Conservation (phyloP, 1,139 yeast genomes). For the Geotrichum macrosporum region DNA sequence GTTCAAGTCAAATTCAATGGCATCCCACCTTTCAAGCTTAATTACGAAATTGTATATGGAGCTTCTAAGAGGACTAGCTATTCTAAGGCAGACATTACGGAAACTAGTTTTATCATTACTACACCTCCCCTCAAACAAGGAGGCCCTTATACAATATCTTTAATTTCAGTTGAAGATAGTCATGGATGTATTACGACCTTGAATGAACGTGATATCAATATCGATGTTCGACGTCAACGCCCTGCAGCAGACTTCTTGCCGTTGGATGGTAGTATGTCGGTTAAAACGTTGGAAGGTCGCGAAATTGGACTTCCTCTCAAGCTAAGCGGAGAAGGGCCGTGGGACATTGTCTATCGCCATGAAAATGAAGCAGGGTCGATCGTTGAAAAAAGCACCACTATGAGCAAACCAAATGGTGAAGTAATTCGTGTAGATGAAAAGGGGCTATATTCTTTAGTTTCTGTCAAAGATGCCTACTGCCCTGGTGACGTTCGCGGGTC, state of each 20-base stretch:
- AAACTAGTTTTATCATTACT: constrained; percentile 42
- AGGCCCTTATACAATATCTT: constrained; percentile 60
- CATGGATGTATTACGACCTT: constrained; percentile 72
- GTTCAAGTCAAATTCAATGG: constrained; percentile 66
- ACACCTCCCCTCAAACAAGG: constrained; percentile 59
- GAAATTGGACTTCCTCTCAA: constrained; percentile 55
- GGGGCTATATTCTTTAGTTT: constrained; percentile 60
- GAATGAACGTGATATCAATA: constrained; percentile 52
- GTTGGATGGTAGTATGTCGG: constrained; percentile 34
- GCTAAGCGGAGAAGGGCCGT: constrained; percentile 48
- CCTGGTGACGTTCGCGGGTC: constrained; percentile 50
- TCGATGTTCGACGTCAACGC: constrained; percentile 62
- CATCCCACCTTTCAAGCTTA: constrained; percentile 67
- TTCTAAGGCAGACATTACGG: constrained; percentile 44
- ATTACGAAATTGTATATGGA: constrained; percentile 59
- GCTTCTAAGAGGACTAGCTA: constrained; percentile 46
- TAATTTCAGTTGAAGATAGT: constrained; percentile 65
- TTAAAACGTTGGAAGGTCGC: constrained; percentile 51
- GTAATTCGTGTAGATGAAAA: constrained; percentile 46
- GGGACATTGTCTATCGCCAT: constrained; percentile 44
- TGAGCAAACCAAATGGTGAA: constrained; percentile 31
- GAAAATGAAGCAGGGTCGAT: constrained; percentile 21
- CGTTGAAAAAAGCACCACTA: constrained; percentile 2
- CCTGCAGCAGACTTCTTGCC: constrained; percentile 54
- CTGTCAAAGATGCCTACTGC: constrained; percentile 65